Conservation (phyloP, 2,329 filamentous ascomycete genomes). For the Beauveria varroae region DNA sequence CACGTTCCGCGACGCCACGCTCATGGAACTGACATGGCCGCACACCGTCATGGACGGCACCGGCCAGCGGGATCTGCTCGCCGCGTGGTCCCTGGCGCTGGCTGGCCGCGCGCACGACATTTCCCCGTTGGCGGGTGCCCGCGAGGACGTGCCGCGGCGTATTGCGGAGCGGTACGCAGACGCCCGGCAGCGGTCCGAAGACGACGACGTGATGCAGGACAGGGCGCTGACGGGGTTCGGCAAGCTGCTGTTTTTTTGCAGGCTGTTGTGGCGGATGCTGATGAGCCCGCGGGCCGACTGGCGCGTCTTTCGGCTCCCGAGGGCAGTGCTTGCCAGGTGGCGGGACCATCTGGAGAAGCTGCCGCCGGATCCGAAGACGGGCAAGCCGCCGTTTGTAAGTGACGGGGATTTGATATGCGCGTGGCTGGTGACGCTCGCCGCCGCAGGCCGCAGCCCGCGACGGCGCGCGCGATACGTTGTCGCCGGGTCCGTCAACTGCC, state of each 20-base stretch:
- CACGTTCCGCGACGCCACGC: constrained; percentile 37
- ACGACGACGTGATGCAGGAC: neutral
- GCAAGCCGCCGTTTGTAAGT: constrained; percentile 29
- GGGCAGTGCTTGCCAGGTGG: neutral
- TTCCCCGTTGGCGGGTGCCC: constrained; percentile 17
- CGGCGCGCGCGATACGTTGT: constrained; percentile 15
- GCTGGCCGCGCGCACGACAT: constrained; percentile 33
- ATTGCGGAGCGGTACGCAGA: neutral
- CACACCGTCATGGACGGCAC: constrained; percentile 40
- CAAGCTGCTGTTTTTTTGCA: neutral
- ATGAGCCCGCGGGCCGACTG: neutral
- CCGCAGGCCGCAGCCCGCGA: neutral
- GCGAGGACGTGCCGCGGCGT: neutral
- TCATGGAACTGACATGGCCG: constrained; percentile 35
- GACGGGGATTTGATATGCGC: constrained; percentile 35
- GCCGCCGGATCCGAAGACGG: constrained; percentile 19
- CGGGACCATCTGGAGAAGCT: neutral
- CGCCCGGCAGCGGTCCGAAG: neutral
- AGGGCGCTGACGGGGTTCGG: neutral
- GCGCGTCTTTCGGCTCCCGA: neutral
- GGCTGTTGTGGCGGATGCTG: neutral
- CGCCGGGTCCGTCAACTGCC: constrained; percentile 17
- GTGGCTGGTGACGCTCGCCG: constrained; percentile 25
- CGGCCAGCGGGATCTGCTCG: constrained; percentile 31
- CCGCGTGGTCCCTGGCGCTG: constrained; percentile 36